Evolutionary conservation across 108 stramenopile species (phyloP).

Genomic region (Cyclotella baltica): DNA sequence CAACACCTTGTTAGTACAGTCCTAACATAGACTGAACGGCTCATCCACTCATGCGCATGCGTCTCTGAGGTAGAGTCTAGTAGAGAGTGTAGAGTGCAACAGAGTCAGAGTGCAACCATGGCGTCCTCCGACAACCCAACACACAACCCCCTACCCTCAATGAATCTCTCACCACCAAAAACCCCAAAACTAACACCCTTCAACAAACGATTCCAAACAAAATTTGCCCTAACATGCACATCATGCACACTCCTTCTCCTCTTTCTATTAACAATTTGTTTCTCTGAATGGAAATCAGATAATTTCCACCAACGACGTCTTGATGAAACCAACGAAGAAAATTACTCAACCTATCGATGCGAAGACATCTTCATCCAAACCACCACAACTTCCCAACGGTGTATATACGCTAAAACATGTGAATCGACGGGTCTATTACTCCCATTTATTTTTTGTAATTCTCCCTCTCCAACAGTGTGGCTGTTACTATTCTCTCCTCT

Average conservation of each 20-base stretch:
- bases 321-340: slow-evolving; percentile 10
- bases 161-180: not conserved
- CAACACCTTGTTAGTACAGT: too few relatives aligned
- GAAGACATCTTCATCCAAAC: slow-evolving; percentile 13
- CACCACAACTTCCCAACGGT: slow-evolving; percentile 41
- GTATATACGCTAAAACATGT: slow-evolving; percentile 77
- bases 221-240: slow-evolving; percentile 31
- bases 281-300: slow-evolving; percentile 36
- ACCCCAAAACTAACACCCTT: not conserved
- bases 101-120: too few relatives aligned
- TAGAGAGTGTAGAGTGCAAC: too few relatives aligned
- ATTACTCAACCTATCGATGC: slow-evolving; percentile 4
- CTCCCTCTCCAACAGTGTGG: slow-evolving; percentile 47
- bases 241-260: slow-evolving; percentile 15
- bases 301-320: not conserved
- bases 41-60: too few relatives aligned
- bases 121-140: not conserved
- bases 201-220: slow-evolving; percentile 38
- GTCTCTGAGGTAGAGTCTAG: too few relatives aligned
- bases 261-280: slow-evolving; percentile 10
- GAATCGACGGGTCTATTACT: slow-evolving; percentile 66
- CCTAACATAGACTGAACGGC: too few relatives aligned
- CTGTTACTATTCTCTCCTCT: slow-evolving; percentile 64
- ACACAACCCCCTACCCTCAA: not conserved
- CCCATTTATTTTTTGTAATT: slow-evolving; percentile 75